Evolutionary conservation across 306 rosid genomes (phyloP).

Genomic region (Senna siamea): DNA sequence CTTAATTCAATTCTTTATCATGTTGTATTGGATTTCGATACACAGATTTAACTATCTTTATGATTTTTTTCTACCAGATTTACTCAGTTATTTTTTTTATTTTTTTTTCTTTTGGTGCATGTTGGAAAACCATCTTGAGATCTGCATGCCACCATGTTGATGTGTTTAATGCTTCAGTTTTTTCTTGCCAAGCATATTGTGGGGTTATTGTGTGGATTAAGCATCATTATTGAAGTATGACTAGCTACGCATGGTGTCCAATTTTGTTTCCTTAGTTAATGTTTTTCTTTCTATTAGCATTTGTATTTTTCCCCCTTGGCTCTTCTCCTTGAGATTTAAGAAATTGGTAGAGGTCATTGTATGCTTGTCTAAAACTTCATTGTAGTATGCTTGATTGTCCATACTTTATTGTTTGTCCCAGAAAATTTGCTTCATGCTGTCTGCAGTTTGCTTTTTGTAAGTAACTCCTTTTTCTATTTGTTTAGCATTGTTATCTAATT

Average conservation of each 20-base stretch:
- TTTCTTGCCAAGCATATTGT: neutral
- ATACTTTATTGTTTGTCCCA: neutral
- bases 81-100: neutral
- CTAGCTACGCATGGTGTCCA: neutral
- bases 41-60: neutral
- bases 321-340: neutral
- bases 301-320: neutral
- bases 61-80: neutral
- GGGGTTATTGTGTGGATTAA: neutral
- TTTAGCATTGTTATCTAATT: neutral
- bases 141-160: neutral
- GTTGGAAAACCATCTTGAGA: neutral
- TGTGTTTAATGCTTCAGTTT: neutral
- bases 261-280: neutral
- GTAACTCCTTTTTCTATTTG: conserved; percentile 16
- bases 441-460: neutral
- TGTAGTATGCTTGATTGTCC: neutral
- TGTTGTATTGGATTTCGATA: neutral
- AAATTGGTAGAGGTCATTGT: neutral
- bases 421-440: neutral
- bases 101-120: neutral
- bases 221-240: neutral
- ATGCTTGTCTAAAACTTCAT: neutral
- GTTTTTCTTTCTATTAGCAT: neutral
- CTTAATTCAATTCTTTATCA: neutral